A percentile compares a stretch with the other conserved stretches of the same genome.
Conservation (phyloP, 1,284 basidiomycete species). For the Moesziomyces antarcticus region DNA sequence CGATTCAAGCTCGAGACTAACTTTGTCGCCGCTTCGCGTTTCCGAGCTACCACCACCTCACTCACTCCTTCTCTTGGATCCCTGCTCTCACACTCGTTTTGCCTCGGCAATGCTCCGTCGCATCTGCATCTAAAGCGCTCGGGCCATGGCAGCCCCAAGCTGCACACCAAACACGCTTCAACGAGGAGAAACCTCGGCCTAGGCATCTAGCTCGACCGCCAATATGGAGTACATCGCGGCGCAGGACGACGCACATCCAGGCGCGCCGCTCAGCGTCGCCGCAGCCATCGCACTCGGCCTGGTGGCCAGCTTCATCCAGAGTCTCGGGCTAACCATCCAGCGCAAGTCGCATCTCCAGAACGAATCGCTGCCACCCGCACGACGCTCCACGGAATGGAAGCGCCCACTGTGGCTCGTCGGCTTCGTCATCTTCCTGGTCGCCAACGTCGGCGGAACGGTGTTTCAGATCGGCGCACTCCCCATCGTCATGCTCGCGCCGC, state of each 20-base stretch:
- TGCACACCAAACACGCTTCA: background rate
- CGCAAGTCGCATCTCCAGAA: slow-evolving; percentile 93
- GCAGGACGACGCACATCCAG: slow-evolving; percentile 7
- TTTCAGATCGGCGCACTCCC: slow-evolving; percentile 90
- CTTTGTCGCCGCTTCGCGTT: no score
- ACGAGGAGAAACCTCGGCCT: no score
- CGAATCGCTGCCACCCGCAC: slow-evolving; percentile 75
- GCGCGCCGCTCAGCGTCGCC: slow-evolving; percentile 49
- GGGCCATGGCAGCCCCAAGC: background rate
- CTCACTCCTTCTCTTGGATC: no score
- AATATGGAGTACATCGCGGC: slow-evolving; percentile 10
- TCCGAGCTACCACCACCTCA: no score
- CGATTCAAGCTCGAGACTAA: no score
- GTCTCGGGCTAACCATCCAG: slow-evolving; percentile 88
- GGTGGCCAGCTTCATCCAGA: slow-evolving; percentile 88
- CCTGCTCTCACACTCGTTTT: no score
- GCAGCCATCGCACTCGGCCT: slow-evolving; percentile 75
- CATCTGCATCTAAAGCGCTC: no score
- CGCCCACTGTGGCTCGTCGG: slow-evolving; percentile 71
- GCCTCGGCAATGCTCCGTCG: no score
- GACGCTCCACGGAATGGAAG: slow-evolving; percentile 55
- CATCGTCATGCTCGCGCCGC: slow-evolving; percentile 71
- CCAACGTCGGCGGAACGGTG: slow-evolving; percentile 90
- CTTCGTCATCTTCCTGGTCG: slow-evolving; percentile 75
- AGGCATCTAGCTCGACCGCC: background rate